phyloP scores from a whole-genome alignment of 2,329 filamentous ascomycete genomes.

The Ascochyta clinopodiicola region DNA sequence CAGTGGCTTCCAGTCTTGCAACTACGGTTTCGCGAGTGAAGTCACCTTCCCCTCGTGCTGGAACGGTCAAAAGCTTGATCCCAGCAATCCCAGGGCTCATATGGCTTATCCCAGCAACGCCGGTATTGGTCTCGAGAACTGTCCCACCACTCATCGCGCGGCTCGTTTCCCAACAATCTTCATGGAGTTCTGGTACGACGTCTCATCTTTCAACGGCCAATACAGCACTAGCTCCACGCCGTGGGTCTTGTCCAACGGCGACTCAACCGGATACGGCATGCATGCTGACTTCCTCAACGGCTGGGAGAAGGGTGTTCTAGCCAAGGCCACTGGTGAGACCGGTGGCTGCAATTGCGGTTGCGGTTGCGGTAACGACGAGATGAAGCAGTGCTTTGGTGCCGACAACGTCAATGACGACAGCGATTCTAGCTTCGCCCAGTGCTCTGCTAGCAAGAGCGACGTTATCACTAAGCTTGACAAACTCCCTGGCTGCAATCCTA shows the following conservation, averaged over 20 bases:
- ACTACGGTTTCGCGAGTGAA: conserved; percentile 44
- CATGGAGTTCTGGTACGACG: conserved; percentile 50
- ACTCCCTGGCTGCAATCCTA: conserved; percentile 49
- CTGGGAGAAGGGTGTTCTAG: conserved; percentile 47
- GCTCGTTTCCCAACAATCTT: conserved; percentile 48
- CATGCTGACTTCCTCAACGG: conserved; percentile 50
- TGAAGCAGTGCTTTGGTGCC: conserved; percentile 47
- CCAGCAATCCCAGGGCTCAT: conserved; percentile 41
- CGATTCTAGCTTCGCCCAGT: conserved; percentile 37
- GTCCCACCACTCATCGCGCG: conserved; percentile 38
- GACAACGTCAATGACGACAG: conserved; percentile 43
- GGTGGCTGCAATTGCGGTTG: conserved; percentile 49
- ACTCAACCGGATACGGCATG: conserved; percentile 47
- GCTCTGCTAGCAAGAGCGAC: conserved; percentile 30
- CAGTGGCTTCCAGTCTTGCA: conserved; percentile 46
- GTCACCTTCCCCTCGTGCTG: conserved; percentile 49
- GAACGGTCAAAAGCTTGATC: conserved; percentile 45
- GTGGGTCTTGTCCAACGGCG: conserved; percentile 47
- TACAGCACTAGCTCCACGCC: conserved; percentile 40
- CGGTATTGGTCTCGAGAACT: conserved; percentile 42
- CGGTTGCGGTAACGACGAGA: conserved; percentile 43
- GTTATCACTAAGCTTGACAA: conserved; percentile 31
- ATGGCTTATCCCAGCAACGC: conserved; percentile 49
- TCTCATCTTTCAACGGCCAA: conserved; percentile 41
- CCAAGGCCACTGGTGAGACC: conserved; percentile 40